Evolutionary conservation across 2,329 filamentous ascomycete genomes (phyloP).

Genomic region (Lecanicillium sp.): DNA sequence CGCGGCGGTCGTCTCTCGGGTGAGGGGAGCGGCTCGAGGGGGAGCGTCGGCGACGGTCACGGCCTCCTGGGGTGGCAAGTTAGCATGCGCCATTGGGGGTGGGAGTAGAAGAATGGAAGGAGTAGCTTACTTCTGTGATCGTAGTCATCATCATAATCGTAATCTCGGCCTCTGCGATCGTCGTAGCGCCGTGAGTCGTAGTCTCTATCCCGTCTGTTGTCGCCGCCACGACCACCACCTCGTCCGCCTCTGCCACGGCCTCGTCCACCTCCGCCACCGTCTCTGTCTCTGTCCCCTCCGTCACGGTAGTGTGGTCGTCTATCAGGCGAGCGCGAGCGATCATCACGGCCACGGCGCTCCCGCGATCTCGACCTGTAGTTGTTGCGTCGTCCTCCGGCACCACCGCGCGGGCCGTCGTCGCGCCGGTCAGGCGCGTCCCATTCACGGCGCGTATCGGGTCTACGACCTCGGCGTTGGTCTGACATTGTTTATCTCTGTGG

Average conservation of each 20-base stretch:
- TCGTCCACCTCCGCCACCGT: slow-evolving; percentile 23
- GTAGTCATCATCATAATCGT: slow-evolving; percentile 14
- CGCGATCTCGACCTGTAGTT: slow-evolving; percentile 30
- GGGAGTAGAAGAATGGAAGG: background rate
- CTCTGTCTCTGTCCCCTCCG: slow-evolving; percentile 31
- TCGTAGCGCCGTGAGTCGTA: slow-evolving; percentile 27
- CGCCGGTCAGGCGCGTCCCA: slow-evolving; percentile 50
- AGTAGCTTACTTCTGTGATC: slow-evolving; percentile 16
- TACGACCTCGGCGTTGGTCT: slow-evolving; percentile 28
- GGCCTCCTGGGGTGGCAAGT: background rate
- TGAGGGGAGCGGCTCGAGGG: slow-evolving; percentile 7
- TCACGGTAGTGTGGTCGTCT: slow-evolving; percentile 32
- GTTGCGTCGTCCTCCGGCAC: slow-evolving; percentile 20
- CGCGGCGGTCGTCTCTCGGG: too few relatives aligned
- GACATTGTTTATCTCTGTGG: slow-evolving; percentile 21
- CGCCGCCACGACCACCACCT: slow-evolving; percentile 14
- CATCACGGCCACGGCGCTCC: slow-evolving; percentile 29
- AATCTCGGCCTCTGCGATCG: slow-evolving; percentile 22
- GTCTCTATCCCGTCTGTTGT: slow-evolving; percentile 29
- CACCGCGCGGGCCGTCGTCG: slow-evolving; percentile 23
- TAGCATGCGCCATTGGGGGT: background rate
- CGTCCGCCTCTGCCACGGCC: slow-evolving; percentile 13
- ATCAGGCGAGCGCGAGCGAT: slow-evolving; percentile 33
- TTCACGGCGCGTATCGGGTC: slow-evolving; percentile 42
- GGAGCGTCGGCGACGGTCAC: slow-evolving; percentile 6